A percentile compares a stretch with the other conserved stretches of the same genome.
Evolutionary conservation across 139 green algal genomes (phyloP).

Genomic region (Chlamydomonas sphaeroides): DNA sequence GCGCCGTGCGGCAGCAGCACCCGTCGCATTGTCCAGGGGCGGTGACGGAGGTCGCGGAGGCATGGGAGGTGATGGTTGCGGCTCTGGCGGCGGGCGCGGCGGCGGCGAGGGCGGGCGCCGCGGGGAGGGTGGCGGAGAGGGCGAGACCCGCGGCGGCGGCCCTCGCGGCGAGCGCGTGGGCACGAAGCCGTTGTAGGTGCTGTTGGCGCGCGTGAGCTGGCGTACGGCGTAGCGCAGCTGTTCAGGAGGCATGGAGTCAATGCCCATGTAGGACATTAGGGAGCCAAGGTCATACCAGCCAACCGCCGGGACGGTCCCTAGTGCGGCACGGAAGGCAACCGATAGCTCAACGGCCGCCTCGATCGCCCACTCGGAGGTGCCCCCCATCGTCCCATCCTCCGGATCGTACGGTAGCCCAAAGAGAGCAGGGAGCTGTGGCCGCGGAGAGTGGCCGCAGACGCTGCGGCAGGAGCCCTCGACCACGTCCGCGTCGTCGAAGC

Average conservation of each 20-base stretch:
- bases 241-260: not conserved
- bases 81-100: no score
- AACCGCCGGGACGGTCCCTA: not conserved
- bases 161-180: not conserved
- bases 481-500: constrained; percentile 12
- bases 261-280: not conserved
- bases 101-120: not conserved
- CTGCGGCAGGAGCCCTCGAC: not conserved
- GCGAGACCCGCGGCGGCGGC: not conserved
- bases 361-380: not conserved
- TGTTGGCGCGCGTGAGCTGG: constrained; percentile 12
- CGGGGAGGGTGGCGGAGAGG: not conserved
- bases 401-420: constrained; percentile 16
- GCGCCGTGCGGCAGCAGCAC: no score
- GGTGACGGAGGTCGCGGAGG: no score
- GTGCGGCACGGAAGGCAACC: not conserved
- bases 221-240: constrained; percentile 7
- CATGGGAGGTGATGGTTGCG: no score
- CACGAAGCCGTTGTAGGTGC: constrained; percentile 6
- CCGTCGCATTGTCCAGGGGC: not conserved
- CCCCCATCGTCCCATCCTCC: not conserved
- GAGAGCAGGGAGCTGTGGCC: not conserved
- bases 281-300: constrained; percentile 9
- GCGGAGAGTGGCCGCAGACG: constrained; percentile 4
- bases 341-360: not conserved